These are phyloP conservation scores for Tetrapisispora nanseiensis DNA, from an alignment of 805 yeast genomes.

Conservation along the genomic window DNA sequence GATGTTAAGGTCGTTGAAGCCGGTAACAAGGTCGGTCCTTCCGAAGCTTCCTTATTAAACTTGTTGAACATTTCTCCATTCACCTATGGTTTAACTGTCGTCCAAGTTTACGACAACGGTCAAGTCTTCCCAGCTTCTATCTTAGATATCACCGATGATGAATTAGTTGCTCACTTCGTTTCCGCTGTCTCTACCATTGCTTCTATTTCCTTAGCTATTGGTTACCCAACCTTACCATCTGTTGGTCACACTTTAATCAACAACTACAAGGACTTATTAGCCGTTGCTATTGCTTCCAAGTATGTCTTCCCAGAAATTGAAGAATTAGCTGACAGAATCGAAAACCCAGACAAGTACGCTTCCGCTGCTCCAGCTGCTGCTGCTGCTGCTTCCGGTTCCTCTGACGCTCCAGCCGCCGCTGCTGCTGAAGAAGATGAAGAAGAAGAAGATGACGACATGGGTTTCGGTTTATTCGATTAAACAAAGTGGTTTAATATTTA, in stretches of 20 bases:
- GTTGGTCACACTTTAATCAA: slow-evolving; percentile 98
- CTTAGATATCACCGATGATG: slow-evolving; percentile 97
- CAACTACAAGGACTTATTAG: slow-evolving; percentile 98
- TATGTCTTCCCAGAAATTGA: slow-evolving; percentile 99
- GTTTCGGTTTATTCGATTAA: slow-evolving; percentile 98
- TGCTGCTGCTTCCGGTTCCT: slow-evolving; percentile 53
- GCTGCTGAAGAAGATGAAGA: slow-evolving; percentile 64
- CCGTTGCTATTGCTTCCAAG: slow-evolving; percentile 96
- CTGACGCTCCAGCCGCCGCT: slow-evolving; percentile 61
- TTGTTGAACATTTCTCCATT: slow-evolving; percentile 99
- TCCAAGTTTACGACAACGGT: slow-evolving; percentile 97
- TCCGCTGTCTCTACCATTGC: slow-evolving; percentile 91
- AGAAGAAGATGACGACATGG: slow-evolving; percentile 80
- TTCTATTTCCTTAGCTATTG: slow-evolving; percentile 91
- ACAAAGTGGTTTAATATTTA: slow-evolving; percentile 1
- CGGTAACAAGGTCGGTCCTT: slow-evolving; percentile 89
- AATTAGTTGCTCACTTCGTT: slow-evolving; percentile 85
- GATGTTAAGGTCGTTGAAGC: slow-evolving; percentile 92
- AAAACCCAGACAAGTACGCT: slow-evolving; percentile 99
- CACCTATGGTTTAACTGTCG: slow-evolving; percentile 95
- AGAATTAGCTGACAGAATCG: slow-evolving; percentile 97
- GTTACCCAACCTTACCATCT: slow-evolving; percentile 99
- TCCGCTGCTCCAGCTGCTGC: slow-evolving; percentile 98
- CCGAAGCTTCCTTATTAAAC: slow-evolving; percentile 97
- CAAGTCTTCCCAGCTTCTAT: slow-evolving; percentile 94